A percentile compares a stretch with the other conserved stretches of the same genome.
These are phyloP conservation scores for Cymbopogon citratus DNA, from an alignment of 176 grass and related monocot genomes.

Conservation along the genomic window DNA sequence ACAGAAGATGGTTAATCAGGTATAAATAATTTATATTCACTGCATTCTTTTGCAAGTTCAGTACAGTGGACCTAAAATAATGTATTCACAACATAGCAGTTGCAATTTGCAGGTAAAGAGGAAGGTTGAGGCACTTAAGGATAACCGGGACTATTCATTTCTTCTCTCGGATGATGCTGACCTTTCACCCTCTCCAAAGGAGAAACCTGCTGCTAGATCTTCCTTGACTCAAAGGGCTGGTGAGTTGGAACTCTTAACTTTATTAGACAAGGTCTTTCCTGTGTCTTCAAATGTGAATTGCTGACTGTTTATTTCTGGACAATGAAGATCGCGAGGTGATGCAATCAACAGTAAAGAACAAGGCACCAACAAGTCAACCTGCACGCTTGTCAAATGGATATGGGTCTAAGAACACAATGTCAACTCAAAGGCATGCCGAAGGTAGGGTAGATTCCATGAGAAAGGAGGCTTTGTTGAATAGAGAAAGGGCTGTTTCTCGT, in stretches of 20 bases:
- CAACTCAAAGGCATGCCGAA: conserved; percentile 31
- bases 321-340: conserved; percentile 34
- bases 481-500: conserved; percentile 21
- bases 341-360: conserved; percentile 38
- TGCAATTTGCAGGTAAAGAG: conserved; percentile 62
- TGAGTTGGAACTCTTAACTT: conserved; percentile 32
- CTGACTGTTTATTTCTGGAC: conserved; percentile 17
- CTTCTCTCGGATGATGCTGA: conserved; percentile 87
- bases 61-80: conserved; percentile 14
- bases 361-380: conserved; percentile 32
- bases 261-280: neutral
- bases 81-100: conserved; percentile 37
- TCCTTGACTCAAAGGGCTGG: conserved; percentile 44
- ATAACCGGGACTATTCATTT: conserved; percentile 89
- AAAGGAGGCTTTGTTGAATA: conserved; percentile 31
- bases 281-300: conserved; percentile 1
- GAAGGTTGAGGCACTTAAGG: conserved; percentile 84
- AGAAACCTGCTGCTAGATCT: conserved; percentile 40
- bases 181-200: conserved; percentile 45
- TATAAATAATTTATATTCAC: conserved; percentile 36
- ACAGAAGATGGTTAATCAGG: conserved; percentile 72
- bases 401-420: conserved; percentile 39
- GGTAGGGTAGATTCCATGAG: conserved; percentile 33
- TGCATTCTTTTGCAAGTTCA: conserved; percentile 23
- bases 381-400: conserved; percentile 41